Evolutionary conservation across 768 basidiomycete genomes (phyloP).

Genomic region (Lactifluus piperatus): DNA sequence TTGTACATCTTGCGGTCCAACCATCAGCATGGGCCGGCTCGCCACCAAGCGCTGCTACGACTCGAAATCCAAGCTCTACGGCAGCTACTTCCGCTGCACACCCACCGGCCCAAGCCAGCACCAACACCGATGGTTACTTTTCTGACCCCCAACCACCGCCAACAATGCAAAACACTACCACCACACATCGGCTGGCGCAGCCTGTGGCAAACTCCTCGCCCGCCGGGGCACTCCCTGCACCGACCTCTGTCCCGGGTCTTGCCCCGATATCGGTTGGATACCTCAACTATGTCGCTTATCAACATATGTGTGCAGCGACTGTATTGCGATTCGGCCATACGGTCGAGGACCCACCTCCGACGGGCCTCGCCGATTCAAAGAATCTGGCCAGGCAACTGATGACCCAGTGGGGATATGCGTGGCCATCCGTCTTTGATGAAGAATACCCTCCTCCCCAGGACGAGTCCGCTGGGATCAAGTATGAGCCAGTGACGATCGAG

Average conservation of each 20-base stretch:
- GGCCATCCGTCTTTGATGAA: conserved; percentile 38
- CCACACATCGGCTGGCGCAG: background rate
- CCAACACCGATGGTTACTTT: background rate
- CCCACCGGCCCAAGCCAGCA: background rate
- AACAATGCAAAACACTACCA: background rate
- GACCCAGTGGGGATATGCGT: conserved; percentile 30
- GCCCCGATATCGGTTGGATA: conserved; percentile 14
- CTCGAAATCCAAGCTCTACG: conserved; percentile 5
- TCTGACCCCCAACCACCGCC: background rate
- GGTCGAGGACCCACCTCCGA: conserved; percentile 22
- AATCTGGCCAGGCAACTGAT: conserved; percentile 25
- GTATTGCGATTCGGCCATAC: conserved; percentile 21
- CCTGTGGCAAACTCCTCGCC: background rate
- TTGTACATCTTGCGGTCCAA: conserved; percentile 72
- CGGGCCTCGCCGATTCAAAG: conserved; percentile 19
- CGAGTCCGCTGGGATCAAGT: conserved; percentile 16
- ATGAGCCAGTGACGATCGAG: conserved; percentile 15
- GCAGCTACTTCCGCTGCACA: background rate
- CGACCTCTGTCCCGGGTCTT: conserved; percentile 11
- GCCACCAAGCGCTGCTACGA: conserved; percentile 35
- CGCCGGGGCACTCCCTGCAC: background rate
- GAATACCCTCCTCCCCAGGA: conserved; percentile 17
- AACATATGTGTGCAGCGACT: conserved; percentile 3
- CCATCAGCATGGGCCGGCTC: conserved; percentile 61
- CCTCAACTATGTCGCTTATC: conserved; percentile 11